These are phyloP conservation scores for Acanthamoeba polyphaga DNA, from an alignment of 208 protist genomes.

Conservation along the genomic window DNA sequence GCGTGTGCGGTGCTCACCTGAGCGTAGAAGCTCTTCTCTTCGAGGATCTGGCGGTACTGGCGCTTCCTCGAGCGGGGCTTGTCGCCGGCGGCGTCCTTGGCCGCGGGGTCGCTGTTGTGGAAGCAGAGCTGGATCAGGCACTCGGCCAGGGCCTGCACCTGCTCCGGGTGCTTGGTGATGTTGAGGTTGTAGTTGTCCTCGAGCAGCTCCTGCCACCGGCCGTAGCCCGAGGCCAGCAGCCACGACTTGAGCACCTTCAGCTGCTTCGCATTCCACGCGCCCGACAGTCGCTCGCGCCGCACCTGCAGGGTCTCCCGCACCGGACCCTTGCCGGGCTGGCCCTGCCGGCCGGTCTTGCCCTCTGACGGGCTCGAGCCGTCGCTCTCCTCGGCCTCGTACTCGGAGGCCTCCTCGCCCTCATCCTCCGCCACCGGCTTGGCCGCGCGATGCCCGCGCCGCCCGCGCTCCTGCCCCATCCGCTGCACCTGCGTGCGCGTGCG, in stretches of 20 bases:
- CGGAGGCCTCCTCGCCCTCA: not conserved
- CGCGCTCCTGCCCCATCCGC: conserved; percentile 8
- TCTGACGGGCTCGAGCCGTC: conserved; percentile 2
- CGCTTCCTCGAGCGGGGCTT: not conserved
- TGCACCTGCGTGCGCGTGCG: conserved; percentile 12
- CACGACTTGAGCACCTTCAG: conserved; percentile 5
- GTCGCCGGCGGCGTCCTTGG: not conserved
- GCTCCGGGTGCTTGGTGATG: not conserved
- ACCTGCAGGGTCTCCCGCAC: not conserved
- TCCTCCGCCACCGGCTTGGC: not conserved
- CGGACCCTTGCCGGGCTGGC: not conserved
- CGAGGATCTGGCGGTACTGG: conserved; percentile 6
- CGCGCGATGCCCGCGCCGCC: not conserved
- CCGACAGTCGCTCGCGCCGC: not conserved
- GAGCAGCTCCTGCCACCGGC: conserved; percentile 51
- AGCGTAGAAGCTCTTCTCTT: conserved; percentile 24
- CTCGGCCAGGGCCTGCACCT: conserved; percentile 17
- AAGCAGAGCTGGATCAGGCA: conserved; percentile 24
- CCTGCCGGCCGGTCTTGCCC: not conserved
- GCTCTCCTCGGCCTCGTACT: not conserved
- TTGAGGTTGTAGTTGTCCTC: not conserved
- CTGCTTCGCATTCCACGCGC: conserved; percentile 43
- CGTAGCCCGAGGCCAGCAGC: conserved; percentile 19
- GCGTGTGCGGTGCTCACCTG: not conserved
- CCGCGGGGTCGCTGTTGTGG: not conserved